Conservation (phyloP, 371 early-diverging fungal genomes). For the Mortierella sp. region DNA sequence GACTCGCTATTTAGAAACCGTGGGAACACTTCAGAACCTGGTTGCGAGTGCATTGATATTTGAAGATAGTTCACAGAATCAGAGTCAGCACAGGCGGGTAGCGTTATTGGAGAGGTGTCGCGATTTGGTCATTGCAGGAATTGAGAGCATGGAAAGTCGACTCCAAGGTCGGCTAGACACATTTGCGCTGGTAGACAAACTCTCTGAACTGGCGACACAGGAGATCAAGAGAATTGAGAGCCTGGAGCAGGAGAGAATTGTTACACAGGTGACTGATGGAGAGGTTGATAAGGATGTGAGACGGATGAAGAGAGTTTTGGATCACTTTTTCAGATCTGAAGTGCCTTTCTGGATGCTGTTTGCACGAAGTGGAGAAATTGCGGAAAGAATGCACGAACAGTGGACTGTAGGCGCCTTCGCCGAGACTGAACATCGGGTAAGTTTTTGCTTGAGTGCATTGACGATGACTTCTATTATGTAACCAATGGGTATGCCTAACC, state of each 20-base stretch:
- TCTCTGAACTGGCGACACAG: constrained; percentile 38
- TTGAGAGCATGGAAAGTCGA: constrained; percentile 44
- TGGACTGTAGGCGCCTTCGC: constrained; percentile 54
- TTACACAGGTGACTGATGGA: constrained; percentile 44
- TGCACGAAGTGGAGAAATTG: constrained; percentile 55
- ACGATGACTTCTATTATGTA: not conserved
- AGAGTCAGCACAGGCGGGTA: constrained; percentile 26
- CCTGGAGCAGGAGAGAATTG: constrained; percentile 35
- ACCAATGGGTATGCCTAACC: not conserved
- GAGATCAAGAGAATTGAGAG: constrained; percentile 49
- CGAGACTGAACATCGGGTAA: constrained; percentile 56
- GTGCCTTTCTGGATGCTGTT: constrained; percentile 56
- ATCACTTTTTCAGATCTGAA: constrained; percentile 48
- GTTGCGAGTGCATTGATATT: constrained; percentile 33
- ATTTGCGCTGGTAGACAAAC: constrained; percentile 41
- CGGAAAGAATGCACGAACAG: constrained; percentile 50
- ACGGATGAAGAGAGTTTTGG: constrained; percentile 37
- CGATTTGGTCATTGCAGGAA: constrained; percentile 42
- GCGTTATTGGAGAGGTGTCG: constrained; percentile 50
- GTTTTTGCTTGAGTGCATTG: not conserved
- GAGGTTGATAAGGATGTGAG: constrained; percentile 48
- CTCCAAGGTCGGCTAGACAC: constrained; percentile 43
- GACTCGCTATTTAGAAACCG: constrained; percentile 23
- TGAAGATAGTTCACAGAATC: constrained; percentile 12
- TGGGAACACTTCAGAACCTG: constrained; percentile 39